Evolutionary conservation across 108 stramenopile genomes (phyloP).

Genomic region (Hondaea fermentalgiana): DNA sequence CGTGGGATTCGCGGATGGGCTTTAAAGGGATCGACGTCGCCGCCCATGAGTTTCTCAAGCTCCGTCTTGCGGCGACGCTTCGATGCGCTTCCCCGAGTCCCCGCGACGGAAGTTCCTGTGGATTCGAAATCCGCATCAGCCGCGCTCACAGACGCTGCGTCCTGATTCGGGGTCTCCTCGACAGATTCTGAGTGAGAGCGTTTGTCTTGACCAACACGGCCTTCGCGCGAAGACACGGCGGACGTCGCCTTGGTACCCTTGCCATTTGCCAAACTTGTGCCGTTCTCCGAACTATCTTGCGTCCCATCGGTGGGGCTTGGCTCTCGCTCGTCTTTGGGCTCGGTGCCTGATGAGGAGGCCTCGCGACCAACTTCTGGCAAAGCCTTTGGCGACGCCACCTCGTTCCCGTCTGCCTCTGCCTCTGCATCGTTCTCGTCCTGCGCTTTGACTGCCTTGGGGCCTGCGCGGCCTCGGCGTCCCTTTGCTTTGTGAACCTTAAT

Average conservation of each 20-base stretch:
- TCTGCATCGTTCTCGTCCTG: neutral
- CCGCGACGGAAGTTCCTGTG: no score
- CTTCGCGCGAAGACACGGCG: no score
- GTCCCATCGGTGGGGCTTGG: no score
- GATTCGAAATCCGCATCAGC: no score
- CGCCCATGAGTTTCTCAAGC: conserved; percentile 3
- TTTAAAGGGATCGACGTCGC: neutral
- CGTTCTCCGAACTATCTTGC: no score
- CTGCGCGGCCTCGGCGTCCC: no score
- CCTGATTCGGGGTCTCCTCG: neutral
- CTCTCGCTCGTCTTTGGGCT: no score
- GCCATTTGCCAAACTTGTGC: no score
- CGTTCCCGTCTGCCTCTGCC: neutral
- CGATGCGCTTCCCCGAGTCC: neutral
- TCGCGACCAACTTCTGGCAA: no score
- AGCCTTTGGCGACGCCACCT: no score
- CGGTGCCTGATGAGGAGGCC: no score
- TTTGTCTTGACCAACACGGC: neutral
- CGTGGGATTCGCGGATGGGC: neutral
- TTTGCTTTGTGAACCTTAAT: neutral
- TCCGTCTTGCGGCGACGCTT: neutral
- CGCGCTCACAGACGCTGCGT: neutral
- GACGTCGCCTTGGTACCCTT: no score
- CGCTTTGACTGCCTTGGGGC: neutral
- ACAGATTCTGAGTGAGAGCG: neutral